Percentiles rank a stretch among this genome's conserved stretches.
These are phyloP conservation scores for Tylopilus sp. DNA, from an alignment of 768 basidiomycete species.

Conservation along the genomic window DNA sequence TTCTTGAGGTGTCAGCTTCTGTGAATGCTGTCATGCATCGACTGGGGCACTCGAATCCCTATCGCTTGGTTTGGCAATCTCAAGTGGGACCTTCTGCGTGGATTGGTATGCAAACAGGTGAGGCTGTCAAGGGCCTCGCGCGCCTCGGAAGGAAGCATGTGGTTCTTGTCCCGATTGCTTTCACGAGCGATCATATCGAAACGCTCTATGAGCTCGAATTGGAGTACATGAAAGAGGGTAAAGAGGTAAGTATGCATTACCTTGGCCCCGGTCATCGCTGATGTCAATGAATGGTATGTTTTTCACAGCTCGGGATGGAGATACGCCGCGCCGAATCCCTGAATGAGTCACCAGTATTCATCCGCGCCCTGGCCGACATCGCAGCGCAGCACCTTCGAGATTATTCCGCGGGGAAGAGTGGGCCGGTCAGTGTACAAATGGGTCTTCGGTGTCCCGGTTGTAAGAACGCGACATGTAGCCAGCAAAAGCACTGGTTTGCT, in stretches of 20 bases:
- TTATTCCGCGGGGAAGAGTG: conserved; percentile 49
- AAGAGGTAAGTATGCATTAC: conserved; percentile 57
- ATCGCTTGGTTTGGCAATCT: conserved; percentile 95
- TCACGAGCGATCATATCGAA: conserved; percentile 99
- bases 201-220: conserved; percentile 95
- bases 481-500: conserved; percentile 88
- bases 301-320: conserved; percentile 81
- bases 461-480: conserved; percentile 80
- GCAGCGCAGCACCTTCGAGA: conserved; percentile 73
- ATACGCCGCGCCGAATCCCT: conserved; percentile 85
- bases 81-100: conserved; percentile 97
- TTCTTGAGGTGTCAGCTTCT: conserved; percentile 91
- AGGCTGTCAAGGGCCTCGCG: conserved; percentile 84
- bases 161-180: conserved; percentile 91
- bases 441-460: conserved; percentile 91
- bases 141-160: conserved; percentile 72
- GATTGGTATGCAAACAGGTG: conserved; percentile 96
- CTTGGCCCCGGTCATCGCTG: neutral
- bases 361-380: conserved; percentile 92
- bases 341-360: conserved; percentile 95
- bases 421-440: conserved; percentile 75
- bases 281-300: conserved; percentile 4
- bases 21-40: conserved; percentile 93
- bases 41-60: conserved; percentile 76
- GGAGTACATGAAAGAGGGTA: conserved; percentile 89